Evolutionary conservation across 2,329 filamentous ascomycete species (phyloP).

Genomic region (Xylaria digitata): DNA sequence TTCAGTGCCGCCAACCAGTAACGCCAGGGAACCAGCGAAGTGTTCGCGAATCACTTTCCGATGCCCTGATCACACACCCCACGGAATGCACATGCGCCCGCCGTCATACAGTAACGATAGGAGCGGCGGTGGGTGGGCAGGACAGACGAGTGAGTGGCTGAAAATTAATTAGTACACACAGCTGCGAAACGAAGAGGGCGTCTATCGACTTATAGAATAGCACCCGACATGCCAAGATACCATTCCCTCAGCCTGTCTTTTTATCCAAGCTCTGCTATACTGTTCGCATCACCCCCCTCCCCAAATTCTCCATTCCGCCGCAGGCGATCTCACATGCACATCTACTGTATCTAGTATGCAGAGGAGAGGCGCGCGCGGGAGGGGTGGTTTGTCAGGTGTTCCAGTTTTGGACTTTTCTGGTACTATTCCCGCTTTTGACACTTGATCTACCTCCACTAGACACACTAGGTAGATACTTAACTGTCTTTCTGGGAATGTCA

Average conservation of each 20-base stretch:
- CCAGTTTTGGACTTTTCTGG: conserved; percentile 19
- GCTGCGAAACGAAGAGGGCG: not conserved
- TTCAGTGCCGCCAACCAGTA: conserved; percentile 7
- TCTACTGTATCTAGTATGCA: conserved; percentile 14
- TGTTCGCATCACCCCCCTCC: conserved; percentile 5
- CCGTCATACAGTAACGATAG: conserved; percentile 32
- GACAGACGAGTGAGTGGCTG: conserved; percentile 23
- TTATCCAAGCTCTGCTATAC: conserved; percentile 1
- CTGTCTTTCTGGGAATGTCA: conserved; percentile 1
- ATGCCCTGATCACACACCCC: conserved; percentile 35
- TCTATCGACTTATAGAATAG: conserved; percentile 1
- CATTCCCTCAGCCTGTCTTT: not conserved
- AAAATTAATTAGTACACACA: conserved; percentile 5
- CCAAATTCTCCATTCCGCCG: conserved; percentile 24
- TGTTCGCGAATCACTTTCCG: conserved; percentile 35
- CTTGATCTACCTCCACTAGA: not conserved
- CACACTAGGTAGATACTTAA: not conserved
- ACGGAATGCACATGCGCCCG: conserved; percentile 26
- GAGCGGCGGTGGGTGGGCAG: conserved; percentile 29
- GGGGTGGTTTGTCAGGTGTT: conserved; percentile 27
- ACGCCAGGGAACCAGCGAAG: conserved; percentile 26
- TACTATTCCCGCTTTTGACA: conserved; percentile 21
- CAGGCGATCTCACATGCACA: conserved; percentile 36
- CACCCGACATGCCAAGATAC: conserved; percentile 14
- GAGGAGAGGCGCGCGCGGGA: conserved; percentile 7